Percentiles rank a stretch among this genome's conserved stretches.
Conservation (phyloP, 768 basidiomycete genomes). For the Suillus ampliporus region DNA sequence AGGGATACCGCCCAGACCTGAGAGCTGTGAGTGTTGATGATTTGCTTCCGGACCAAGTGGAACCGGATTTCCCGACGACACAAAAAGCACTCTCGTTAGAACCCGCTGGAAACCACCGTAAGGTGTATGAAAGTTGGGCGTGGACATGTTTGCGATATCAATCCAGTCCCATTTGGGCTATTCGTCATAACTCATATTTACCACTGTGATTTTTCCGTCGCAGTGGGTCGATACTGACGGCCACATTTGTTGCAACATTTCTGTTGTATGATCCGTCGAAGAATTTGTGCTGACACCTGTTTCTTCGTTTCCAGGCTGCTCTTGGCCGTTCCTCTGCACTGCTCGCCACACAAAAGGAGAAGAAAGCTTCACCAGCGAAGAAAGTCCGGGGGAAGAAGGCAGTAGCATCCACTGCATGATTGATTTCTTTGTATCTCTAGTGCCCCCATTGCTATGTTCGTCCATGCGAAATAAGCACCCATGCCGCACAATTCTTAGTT, state of each 20-base stretch:
- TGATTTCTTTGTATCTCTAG: constrained; percentile 31
- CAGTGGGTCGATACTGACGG: constrained; percentile 40
- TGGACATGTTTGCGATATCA: constrained; percentile 92
- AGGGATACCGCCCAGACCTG: constrained; percentile 80
- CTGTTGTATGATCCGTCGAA: constrained; percentile 42
- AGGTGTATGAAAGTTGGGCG: constrained; percentile 84
- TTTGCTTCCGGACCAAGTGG: not conserved
- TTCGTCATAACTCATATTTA: constrained; percentile 22
- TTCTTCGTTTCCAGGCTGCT: constrained; percentile 56
- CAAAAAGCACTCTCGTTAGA: constrained; percentile 84
- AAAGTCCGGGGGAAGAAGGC: constrained; percentile 76
- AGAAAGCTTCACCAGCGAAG: constrained; percentile 68
- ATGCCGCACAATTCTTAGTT: constrained; percentile 15
- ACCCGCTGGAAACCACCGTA: constrained; percentile 76
- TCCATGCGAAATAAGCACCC: constrained; percentile 24
- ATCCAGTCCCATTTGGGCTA: constrained; percentile 29
- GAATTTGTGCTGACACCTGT: constrained; percentile 44
- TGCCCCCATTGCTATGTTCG: constrained; percentile 25
- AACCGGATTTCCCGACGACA: constrained; percentile 7
- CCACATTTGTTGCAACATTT: constrained; percentile 20
- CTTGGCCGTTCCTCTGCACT: constrained; percentile 81
- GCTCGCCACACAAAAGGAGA: constrained; percentile 70
- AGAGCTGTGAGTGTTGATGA: constrained; percentile 61
- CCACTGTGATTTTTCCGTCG: constrained; percentile 22
- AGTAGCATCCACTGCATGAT: constrained; percentile 22